A percentile compares a stretch with the other conserved stretches of the same genome.
Evolutionary conservation across 208 protist species (phyloP).

Genomic region (Sergeia podlipaevii): DNA sequence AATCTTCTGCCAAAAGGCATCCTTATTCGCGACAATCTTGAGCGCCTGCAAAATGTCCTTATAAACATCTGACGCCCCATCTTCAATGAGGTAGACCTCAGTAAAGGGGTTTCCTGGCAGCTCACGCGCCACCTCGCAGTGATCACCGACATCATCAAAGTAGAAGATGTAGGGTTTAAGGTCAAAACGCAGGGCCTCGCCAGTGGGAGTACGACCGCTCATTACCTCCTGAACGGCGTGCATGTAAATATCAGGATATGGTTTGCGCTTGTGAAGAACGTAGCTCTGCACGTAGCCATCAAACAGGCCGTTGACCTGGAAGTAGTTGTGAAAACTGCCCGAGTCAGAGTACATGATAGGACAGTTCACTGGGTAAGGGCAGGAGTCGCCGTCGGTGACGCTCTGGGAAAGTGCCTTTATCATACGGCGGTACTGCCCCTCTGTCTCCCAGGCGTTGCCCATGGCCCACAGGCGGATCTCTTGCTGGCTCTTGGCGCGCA

Average conservation of each 20-base stretch:
- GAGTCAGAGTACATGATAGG: conserved; percentile 45
- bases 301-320: conserved; percentile 69
- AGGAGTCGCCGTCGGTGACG: conserved; percentile 32
- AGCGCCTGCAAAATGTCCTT: conserved; percentile 56
- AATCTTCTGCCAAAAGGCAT: conserved; percentile 62
- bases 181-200: conserved; percentile 55
- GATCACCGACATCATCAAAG: conserved; percentile 64
- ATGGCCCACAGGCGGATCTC: conserved; percentile 75
- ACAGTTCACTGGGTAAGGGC: conserved; percentile 44
- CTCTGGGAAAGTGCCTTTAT: conserved; percentile 25
- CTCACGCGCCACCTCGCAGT: conserved; percentile 58
- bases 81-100: conserved; percentile 58
- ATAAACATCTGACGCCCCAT: conserved; percentile 65
- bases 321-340: conserved; percentile 23
- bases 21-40: conserved; percentile 48
- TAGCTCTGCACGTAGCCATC: conserved; percentile 76
- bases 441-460: conserved; percentile 70
- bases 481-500: conserved; percentile 69
- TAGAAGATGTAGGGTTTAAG: conserved; percentile 72
- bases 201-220: conserved; percentile 37
- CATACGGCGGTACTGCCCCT: conserved; percentile 78
- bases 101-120: conserved; percentile 58
- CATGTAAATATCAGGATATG: conserved; percentile 75
- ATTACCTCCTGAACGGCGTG: conserved; percentile 52
- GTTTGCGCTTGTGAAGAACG: conserved; percentile 68